These are phyloP conservation scores for Claviceps sp. DNA, from an alignment of 2,329 filamentous ascomycete species.

Conservation along the genomic window DNA sequence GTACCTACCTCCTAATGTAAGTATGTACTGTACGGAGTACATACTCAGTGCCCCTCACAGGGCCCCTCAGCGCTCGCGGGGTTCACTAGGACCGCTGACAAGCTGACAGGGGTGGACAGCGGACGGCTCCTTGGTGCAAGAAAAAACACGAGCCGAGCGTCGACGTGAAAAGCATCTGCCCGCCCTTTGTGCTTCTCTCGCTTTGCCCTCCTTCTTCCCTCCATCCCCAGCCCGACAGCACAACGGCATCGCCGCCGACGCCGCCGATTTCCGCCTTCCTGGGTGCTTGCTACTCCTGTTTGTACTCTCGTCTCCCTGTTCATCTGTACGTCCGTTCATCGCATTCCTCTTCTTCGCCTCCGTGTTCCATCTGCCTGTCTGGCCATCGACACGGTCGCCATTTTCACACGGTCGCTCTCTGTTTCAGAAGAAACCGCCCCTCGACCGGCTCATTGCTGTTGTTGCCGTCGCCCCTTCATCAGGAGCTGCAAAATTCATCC, in stretches of 20 bases:
- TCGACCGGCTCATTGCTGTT: background rate
- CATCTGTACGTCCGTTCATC: conserved; percentile 3
- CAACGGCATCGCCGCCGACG: conserved; percentile 15
- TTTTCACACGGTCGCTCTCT: background rate
- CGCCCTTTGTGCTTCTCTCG: conserved; percentile 10
- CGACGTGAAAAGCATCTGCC: conserved; percentile 12
- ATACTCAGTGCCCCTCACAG: background rate
- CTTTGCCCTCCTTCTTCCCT: conserved; percentile 11
- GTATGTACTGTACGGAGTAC: no score
- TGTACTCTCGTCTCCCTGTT: conserved; percentile 7
- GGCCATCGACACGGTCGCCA: background rate
- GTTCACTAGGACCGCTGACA: background rate
- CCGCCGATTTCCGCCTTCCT: conserved; percentile 12
- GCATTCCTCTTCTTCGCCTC: background rate
- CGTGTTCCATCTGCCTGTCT: background rate
- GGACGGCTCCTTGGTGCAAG: conserved; percentile 2
- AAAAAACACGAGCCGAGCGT: conserved; percentile 14
- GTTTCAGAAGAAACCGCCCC: conserved; percentile 1
- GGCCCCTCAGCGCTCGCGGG: background rate
- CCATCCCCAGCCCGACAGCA: conserved; percentile 14
- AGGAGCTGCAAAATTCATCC: conserved; percentile 1
- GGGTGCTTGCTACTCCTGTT: conserved; percentile 8
- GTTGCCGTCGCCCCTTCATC: background rate
- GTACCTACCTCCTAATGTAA: no score
- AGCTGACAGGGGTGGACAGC: background rate